Conservation (phyloP, 2,329 filamentous ascomycete genomes). For the Hymenoscyphus albidus region DNA sequence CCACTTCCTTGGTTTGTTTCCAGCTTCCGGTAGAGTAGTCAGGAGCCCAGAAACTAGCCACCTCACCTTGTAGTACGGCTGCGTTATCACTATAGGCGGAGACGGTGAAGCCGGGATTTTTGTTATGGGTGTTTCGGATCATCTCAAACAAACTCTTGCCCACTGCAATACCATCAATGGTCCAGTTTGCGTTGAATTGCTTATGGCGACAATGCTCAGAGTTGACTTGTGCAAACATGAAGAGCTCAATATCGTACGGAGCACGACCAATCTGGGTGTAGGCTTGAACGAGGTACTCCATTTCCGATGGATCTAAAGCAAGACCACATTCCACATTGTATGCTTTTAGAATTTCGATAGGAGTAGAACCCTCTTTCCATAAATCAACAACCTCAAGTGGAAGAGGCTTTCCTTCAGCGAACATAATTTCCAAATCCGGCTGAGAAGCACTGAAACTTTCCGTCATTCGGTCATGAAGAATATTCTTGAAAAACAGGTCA, state of each 20-base stretch:
- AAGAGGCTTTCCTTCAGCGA: constrained; percentile 60
- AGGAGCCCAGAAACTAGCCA: constrained; percentile 79
- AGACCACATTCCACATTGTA: constrained; percentile 84
- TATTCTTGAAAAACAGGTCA: constrained; percentile 59
- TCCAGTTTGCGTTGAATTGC: constrained; percentile 96
- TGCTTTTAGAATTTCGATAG: constrained; percentile 68
- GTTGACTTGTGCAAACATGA: constrained; percentile 99
- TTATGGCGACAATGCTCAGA: constrained; percentile 83
- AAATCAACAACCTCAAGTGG: constrained; percentile 75
- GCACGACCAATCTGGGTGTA: constrained; percentile 61
- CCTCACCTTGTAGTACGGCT: constrained; percentile 76
- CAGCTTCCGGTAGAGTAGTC: constrained; percentile 83
- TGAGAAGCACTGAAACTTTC: constrained; percentile 66
- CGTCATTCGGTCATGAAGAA: constrained; percentile 93
- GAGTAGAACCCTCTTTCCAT: constrained; percentile 46
- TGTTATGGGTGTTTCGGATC: constrained; percentile 93
- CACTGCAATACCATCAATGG: constrained; percentile 81
- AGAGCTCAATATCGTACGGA: constrained; percentile 82
- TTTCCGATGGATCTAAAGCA: constrained; percentile 82
- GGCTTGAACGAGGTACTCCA: constrained; percentile 87
- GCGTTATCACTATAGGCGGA: constrained; percentile 98
- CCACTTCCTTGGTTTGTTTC: constrained; percentile 78
- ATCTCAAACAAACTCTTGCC: constrained; percentile 83
- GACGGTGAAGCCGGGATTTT: constrained; percentile 75
- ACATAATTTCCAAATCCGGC: constrained; percentile 73